phyloP scores from a whole-genome alignment of 371 early-diverging fungal genomes.

The Mucor piriformis region DNA sequence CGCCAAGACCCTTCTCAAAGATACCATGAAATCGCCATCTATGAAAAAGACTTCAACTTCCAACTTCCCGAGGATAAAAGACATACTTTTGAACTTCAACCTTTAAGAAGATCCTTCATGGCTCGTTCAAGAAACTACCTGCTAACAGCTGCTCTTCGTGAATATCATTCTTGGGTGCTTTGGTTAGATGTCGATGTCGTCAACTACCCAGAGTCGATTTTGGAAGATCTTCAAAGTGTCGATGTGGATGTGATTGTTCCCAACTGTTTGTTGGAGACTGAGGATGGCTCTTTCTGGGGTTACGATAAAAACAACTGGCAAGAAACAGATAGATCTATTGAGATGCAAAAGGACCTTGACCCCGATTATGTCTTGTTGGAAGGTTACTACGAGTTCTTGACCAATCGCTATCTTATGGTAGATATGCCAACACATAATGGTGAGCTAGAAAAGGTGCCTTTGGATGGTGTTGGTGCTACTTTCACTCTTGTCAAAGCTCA shows the following conservation, averaged over 20 bases:
- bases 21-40: slow-evolving; percentile 52
- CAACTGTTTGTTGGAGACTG: slow-evolving; percentile 54
- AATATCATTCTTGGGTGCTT: slow-evolving; percentile 67
- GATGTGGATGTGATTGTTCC: slow-evolving; percentile 70
- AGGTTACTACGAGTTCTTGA: slow-evolving; percentile 52
- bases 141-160: slow-evolving; percentile 52
- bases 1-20: slow-evolving; percentile 32
- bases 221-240: slow-evolving; percentile 59
- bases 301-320: slow-evolving; percentile 73
- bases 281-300: slow-evolving; percentile 45
- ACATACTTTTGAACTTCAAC: slow-evolving; percentile 55
- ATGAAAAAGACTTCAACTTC: slow-evolving; percentile 57
- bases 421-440: slow-evolving; percentile 51
- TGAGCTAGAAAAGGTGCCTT: slow-evolving; percentile 35
- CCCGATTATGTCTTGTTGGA: slow-evolving; percentile 49
- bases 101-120: slow-evolving; percentile 56
- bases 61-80: slow-evolving; percentile 52
- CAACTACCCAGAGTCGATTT: slow-evolving; percentile 56
- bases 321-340: slow-evolving; percentile 58
- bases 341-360: slow-evolving; percentile 55
- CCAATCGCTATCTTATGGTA: slow-evolving; percentile 44
- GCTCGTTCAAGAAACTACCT: slow-evolving; percentile 64
- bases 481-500: slow-evolving; percentile 62
- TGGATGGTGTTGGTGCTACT: slow-evolving; percentile 43
- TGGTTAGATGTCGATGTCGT: slow-evolving; percentile 72